Evolutionary conservation across 352 stramenopile species (phyloP), one percentile per base, ranked within the genome.

Genomic region (Aphanomyces euteiches): DNA sequence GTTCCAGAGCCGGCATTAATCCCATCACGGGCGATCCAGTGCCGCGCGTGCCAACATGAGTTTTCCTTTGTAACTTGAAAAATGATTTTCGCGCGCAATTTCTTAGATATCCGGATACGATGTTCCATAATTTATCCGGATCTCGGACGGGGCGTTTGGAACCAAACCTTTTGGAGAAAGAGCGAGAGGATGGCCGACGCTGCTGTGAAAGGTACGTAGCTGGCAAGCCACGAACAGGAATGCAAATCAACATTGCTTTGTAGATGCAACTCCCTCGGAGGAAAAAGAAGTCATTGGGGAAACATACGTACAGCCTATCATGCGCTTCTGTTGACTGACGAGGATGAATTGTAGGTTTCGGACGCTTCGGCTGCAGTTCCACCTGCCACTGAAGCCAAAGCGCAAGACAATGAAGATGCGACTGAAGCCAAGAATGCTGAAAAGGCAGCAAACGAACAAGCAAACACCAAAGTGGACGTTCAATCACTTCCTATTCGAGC

Each of bases 401-500:
- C 64, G 64, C 75, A 79, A 59, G 73, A 79, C 3, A 74, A 73
- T 7, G 65, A 54, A 17, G 56, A 56, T 8, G 34, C 63, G 0
- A 56, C 70, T 37, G 67, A 66, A 17, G 36, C 73, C 17, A 90
- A 94, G 73, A 80, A 78, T 41, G 86, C 87, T 1, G 86, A 96
- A 54, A 83, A 90, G 36, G 83, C 79, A 5, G 77, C 80, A 12
- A 28, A 28, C 28, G 84, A 95, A 69, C 83, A 79, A 64, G 82
- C 82, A 8, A 84, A 94, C 73, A 80, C 93, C 58, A 92, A 98
- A 79, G 81, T 97, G 57, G 92, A 98, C 53, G 85, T 95, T 68
- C 88, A 97, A 70, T 82, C 83, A 34, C 79, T 99, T 41, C 96
- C 96, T 4, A 99, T 99, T 75, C 93, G 96, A 67, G 94, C 96